Evolutionary conservation across 331 rosid species (phyloP).

Genomic region (Spiraea crenata): DNA sequence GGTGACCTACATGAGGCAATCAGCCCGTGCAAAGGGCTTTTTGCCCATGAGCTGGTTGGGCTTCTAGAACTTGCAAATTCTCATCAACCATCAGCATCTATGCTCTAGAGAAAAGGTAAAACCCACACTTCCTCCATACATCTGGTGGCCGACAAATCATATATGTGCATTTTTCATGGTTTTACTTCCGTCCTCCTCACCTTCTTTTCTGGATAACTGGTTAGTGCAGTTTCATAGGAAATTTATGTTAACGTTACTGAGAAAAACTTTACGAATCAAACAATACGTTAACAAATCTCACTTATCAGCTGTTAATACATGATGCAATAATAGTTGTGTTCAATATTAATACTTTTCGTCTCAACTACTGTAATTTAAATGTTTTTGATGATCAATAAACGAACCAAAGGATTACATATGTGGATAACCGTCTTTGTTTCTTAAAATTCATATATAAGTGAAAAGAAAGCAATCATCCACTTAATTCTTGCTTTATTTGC

Average conservation of each 20-base stretch:
- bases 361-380: too few relatives aligned
- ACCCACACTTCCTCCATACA: conserved; percentile 8
- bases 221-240: too few relatives aligned
- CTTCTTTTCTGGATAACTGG: too few relatives aligned
- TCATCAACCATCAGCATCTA: conserved; percentile 18
- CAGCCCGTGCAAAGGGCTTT: background rate
- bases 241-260: too few relatives aligned
- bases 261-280: too few relatives aligned
- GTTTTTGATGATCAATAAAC: too few relatives aligned
- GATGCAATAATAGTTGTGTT: too few relatives aligned
- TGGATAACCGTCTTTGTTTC: too few relatives aligned
- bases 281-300: too few relatives aligned
- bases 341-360: too few relatives aligned
- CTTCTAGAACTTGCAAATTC: conserved; percentile 14
- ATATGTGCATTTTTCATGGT: background rate
- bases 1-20: conserved; percentile 9
- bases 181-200: background rate
- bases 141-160: conserved; percentile 4
- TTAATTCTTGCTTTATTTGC: conserved; percentile 18
- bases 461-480: conserved; percentile 48
- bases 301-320: too few relatives aligned
- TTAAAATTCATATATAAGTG: conserved; percentile 18
- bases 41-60: conserved; percentile 1
- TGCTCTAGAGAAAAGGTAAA: background rate
- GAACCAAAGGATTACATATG: too few relatives aligned